Conservation (phyloP, 805 yeast genomes). For the Zygotorulaspora chibaensis region DNA sequence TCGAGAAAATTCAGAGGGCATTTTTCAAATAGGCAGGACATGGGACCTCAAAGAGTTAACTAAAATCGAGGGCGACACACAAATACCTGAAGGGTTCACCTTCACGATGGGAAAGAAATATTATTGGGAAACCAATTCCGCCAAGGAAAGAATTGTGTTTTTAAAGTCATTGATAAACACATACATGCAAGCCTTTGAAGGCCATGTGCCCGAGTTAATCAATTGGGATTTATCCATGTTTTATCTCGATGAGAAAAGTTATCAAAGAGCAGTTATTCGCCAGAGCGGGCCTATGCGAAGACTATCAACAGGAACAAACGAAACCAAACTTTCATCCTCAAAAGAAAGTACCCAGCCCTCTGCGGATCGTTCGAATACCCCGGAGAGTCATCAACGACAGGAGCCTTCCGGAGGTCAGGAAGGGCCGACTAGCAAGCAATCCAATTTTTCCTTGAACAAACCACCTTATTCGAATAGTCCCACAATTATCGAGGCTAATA, state of each 20-base stretch:
- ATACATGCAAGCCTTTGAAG: slow-evolving; percentile 52
- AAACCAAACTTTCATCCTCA: neutral
- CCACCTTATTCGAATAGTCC: slow-evolving; percentile 25
- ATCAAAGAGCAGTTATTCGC: slow-evolving; percentile 32
- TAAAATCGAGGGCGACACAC: slow-evolving; percentile 49
- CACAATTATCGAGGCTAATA: slow-evolving; percentile 21
- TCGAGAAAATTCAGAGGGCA: slow-evolving; percentile 66
- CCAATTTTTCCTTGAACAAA: slow-evolving; percentile 14
- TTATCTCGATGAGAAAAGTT: slow-evolving; percentile 38
- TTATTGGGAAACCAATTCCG: slow-evolving; percentile 70
- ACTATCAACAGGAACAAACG: neutral
- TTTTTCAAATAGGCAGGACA: slow-evolving; percentile 85
- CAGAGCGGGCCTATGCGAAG: neutral
- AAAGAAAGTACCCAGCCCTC: neutral
- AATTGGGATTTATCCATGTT: slow-evolving; percentile 47
- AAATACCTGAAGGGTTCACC: slow-evolving; percentile 52
- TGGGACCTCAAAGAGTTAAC: slow-evolving; percentile 79
- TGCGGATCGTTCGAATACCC: neutral
- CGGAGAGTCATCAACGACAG: neutral
- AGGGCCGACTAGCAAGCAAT: neutral
- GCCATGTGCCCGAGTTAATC: slow-evolving; percentile 49
- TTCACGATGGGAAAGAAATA: slow-evolving; percentile 69
- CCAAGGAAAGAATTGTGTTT: slow-evolving; percentile 57
- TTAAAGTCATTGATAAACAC: slow-evolving; percentile 48
- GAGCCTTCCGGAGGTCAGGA: neutral